These are phyloP conservation scores for Phytophthora agathidicida DNA, from an alignment of 352 stramenopile genomes.

Conservation along the genomic window DNA sequence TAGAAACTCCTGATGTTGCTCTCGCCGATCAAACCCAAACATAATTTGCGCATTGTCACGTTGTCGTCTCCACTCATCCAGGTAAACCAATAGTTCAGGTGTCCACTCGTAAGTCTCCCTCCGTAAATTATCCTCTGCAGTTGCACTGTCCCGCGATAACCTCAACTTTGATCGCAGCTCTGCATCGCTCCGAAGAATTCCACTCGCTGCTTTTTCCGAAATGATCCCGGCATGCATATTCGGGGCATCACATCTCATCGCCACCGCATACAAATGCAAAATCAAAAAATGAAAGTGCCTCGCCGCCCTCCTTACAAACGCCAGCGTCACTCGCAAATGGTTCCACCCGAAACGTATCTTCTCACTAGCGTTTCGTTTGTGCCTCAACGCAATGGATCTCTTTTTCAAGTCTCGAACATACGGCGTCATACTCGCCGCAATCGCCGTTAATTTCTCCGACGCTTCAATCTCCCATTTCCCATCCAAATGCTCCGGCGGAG, in stretches of 20 bases:
- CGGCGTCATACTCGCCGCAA: constrained; percentile 29
- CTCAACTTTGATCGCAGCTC: constrained; percentile 17
- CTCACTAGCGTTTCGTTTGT: constrained; percentile 8
- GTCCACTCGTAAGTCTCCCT: constrained; percentile 49
- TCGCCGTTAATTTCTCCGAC: constrained; percentile 21
- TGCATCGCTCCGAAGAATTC: constrained; percentile 13
- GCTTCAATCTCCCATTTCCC: constrained; percentile 22
- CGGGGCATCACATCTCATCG: constrained; percentile 36
- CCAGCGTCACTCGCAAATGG: constrained; percentile 29
- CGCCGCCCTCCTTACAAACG: constrained; percentile 26
- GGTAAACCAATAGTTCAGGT: constrained; percentile 49
- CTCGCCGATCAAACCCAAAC: constrained; percentile 35
- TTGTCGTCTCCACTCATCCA: constrained; percentile 45
- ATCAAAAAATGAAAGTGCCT: constrained; percentile 53
- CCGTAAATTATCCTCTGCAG: constrained; percentile 34
- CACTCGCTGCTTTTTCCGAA: constrained; percentile 22
- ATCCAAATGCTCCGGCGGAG: constrained; percentile 25
- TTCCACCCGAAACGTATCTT: constrained; percentile 34
- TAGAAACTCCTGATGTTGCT: constrained; percentile 25
- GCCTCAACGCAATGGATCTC: constrained; percentile 31
- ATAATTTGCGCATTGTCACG: background rate
- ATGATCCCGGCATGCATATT: constrained; percentile 28
- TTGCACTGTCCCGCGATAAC: constrained; percentile 3
- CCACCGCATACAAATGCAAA: constrained; percentile 50
- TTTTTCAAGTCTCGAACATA: constrained; percentile 30